A percentile compares a stretch with the other conserved stretches of the same genome.
Conservation (phyloP, 148 eudicot species). For the Rhododendron molle region DNA sequence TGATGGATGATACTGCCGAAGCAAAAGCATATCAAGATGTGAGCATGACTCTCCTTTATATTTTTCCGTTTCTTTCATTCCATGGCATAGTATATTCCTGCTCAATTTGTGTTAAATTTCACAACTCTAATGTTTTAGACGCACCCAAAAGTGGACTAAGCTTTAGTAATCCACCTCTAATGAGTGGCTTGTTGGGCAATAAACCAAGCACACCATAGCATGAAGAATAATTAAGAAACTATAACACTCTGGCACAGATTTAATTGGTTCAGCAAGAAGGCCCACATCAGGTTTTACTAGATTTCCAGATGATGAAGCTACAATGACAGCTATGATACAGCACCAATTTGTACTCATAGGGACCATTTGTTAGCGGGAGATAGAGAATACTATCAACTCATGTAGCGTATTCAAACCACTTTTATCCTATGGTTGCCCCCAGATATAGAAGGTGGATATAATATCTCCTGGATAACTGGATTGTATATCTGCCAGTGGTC, state of each 20-base stretch:
- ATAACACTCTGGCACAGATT: not conserved
- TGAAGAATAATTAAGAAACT: not conserved
- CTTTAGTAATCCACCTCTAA: not conserved
- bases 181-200: not conserved
- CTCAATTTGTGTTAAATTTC: not conserved
- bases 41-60: slow-evolving; percentile 22
- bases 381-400: no score
- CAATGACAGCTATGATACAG: not conserved
- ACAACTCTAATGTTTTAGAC: not conserved
- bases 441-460: not conserved
- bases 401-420: not conserved
- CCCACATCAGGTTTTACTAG: not conserved
- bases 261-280: not conserved
- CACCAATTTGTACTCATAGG: not conserved
- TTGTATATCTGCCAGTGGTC: not conserved
- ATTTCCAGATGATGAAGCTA: not conserved
- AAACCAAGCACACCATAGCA: not conserved
- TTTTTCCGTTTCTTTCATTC: not conserved
- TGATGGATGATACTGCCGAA: slow-evolving; percentile 97
- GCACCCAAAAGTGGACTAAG: not conserved
- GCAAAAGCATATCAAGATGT: slow-evolving; percentile 99
- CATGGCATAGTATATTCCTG: not conserved
- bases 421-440: not conserved
- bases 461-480: not conserved
- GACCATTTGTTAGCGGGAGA: not conserved